Evolutionary conservation across 2,329 filamentous ascomycete genomes (phyloP).

Genomic region (Daldinia eschscholtzii): DNA sequence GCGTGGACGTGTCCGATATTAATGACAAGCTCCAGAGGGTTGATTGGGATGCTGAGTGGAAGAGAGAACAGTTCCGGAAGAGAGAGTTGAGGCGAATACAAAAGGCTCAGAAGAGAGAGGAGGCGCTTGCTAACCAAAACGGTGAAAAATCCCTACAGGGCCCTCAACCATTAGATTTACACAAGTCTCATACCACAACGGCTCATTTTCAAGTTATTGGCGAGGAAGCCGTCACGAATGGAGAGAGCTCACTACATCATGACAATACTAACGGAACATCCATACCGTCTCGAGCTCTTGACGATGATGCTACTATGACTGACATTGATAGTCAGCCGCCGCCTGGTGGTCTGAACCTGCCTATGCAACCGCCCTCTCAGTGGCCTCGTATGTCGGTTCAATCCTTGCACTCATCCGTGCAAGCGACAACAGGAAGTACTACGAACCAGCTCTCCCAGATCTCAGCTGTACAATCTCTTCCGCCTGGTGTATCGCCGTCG

Average conservation of each 20-base stretch:
- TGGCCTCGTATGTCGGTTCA: constrained; percentile 53
- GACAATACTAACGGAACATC: constrained; percentile 69
- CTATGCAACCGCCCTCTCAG: constrained; percentile 65
- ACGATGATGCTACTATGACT: constrained; percentile 73
- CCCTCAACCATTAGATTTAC: constrained; percentile 62
- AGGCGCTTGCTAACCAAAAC: constrained; percentile 68
- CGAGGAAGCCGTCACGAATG: constrained; percentile 71
- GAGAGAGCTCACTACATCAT: constrained; percentile 55
- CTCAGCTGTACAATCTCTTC: constrained; percentile 70
- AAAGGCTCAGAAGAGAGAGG: constrained; percentile 72
- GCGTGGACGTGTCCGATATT: constrained; percentile 88
- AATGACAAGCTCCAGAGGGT: constrained; percentile 74
- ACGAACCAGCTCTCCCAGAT: constrained; percentile 74
- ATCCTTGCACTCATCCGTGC: constrained; percentile 54
- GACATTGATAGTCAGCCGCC: constrained; percentile 60
- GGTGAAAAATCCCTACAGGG: constrained; percentile 61
- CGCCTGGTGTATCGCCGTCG: constrained; percentile 69
- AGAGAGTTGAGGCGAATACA: constrained; percentile 66
- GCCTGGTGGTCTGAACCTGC: constrained; percentile 58
- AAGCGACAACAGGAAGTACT: constrained; percentile 59
- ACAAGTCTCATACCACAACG: constrained; percentile 58
- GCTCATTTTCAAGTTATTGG: constrained; percentile 69
- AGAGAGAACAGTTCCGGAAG: constrained; percentile 75
- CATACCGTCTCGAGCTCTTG: constrained; percentile 60
- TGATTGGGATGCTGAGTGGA: constrained; percentile 86